These are phyloP conservation scores for Gymnopilus junonius DNA, from an alignment of 768 basidiomycete species.

Conservation along the genomic window DNA sequence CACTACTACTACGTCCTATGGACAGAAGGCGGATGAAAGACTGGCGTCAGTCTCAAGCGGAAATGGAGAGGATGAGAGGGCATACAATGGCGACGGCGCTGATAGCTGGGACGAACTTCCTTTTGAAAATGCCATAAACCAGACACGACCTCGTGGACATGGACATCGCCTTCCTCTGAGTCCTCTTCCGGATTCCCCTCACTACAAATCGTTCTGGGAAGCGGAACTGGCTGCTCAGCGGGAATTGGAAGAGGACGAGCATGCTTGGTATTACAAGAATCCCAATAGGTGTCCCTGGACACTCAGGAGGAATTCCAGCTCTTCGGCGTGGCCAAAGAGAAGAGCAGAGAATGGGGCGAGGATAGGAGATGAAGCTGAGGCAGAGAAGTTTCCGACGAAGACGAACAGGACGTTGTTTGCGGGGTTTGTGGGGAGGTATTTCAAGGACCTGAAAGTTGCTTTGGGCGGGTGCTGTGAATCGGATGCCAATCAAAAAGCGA, in stretches of 20 bases:
- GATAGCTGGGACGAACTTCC: background rate
- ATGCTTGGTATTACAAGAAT: slow-evolving; percentile 26
- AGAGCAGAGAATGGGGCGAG: background rate
- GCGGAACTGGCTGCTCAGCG: slow-evolving; percentile 9
- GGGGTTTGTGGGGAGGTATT: slow-evolving; percentile 15
- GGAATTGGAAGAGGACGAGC: slow-evolving; percentile 25
- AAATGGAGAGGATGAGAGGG: background rate
- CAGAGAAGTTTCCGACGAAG: slow-evolving; percentile 1
- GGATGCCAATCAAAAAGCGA: background rate
- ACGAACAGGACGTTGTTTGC: slow-evolving; percentile 16
- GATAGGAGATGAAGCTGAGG: slow-evolving; percentile 1
- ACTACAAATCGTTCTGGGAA: background rate
- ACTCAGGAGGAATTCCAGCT: slow-evolving; percentile 9
- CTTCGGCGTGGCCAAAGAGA: background rate
- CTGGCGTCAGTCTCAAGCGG: background rate
- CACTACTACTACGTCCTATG: background rate
- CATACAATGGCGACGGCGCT: too few species aligned
- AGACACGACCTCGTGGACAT: background rate
- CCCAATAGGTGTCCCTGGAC: slow-evolving; percentile 24
- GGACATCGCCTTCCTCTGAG: background rate
- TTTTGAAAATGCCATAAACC: background rate
- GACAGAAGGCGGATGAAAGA: background rate
- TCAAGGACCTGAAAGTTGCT: background rate
- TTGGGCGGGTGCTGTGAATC: background rate
- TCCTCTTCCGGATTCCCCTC: background rate